A percentile compares a stretch with the other conserved stretches of the same genome.
Evolutionary conservation across 306 rosid genomes (phyloP).

Genomic region (Vicia faba): DNA sequence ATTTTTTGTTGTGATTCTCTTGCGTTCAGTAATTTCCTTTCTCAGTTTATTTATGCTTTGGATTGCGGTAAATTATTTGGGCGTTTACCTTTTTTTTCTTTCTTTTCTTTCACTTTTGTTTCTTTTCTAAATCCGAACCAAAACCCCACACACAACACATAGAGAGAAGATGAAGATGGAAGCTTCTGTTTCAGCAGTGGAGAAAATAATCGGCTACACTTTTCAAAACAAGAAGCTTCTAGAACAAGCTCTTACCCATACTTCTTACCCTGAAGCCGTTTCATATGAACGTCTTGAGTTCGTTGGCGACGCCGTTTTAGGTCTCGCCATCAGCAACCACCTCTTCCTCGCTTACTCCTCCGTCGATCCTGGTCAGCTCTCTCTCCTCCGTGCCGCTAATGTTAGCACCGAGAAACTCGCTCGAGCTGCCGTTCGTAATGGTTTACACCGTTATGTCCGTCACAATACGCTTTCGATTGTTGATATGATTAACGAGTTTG

Average conservation of each 20-base stretch:
- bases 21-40: too few relatives aligned
- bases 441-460: too few relatives aligned
- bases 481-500: too few relatives aligned
- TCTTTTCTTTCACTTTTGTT: too few relatives aligned
- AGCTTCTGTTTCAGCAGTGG: constrained; percentile 34
- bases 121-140: neutral
- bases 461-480: too few relatives aligned
- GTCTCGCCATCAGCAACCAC: constrained; percentile 52
- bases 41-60: too few relatives aligned
- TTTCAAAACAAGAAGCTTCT: constrained; percentile 61
- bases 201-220: constrained; percentile 41
- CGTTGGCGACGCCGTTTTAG: constrained; percentile 65
- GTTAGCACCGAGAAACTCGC: too few relatives aligned
- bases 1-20: too few relatives aligned
- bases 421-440: too few relatives aligned
- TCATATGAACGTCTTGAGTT: constrained; percentile 79
- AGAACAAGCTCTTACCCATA: constrained; percentile 61
- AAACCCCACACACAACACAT: neutral
- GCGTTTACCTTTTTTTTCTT: too few relatives aligned
- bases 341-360: constrained; percentile 48
- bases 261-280: constrained; percentile 37
- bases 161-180: constrained; percentile 30
- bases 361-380: constrained; percentile 59
- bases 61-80: too few relatives aligned
- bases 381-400: too few relatives aligned